These are phyloP conservation scores for Podaxis carcinomalis DNA, from an alignment of 768 basidiomycete species.

Conservation along the genomic window DNA sequence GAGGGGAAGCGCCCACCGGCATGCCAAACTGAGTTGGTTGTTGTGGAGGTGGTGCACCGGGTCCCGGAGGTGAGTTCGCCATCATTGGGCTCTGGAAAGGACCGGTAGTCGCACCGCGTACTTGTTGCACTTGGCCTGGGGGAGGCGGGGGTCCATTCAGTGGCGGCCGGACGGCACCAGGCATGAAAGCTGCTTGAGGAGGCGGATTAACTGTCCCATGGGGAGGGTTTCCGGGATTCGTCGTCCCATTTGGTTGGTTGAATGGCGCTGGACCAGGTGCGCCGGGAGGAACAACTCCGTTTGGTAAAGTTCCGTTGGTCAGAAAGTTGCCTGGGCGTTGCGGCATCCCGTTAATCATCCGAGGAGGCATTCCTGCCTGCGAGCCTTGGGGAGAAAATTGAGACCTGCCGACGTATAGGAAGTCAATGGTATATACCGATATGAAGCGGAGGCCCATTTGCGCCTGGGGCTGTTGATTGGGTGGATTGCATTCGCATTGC, in stretches of 20 bases:
- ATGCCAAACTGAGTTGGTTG: constrained; percentile 42
- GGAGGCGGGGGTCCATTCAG: constrained; percentile 14
- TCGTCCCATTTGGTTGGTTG: constrained; percentile 7
- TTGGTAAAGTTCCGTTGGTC: constrained; percentile 6
- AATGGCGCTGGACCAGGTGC: constrained; percentile 11
- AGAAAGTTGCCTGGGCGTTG: constrained; percentile 6
- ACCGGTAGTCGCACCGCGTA: constrained; percentile 17
- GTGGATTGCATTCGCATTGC: constrained; percentile 20
- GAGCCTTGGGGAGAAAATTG: constrained; percentile 5
- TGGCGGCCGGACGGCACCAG: constrained; percentile 13
- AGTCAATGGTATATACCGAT: constrained; percentile 1
- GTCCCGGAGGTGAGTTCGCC: constrained; percentile 53
- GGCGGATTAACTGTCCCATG: constrained; percentile 9
- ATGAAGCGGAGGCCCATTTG: constrained; percentile 13
- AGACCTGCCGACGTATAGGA: background rate
- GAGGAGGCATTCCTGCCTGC: constrained; percentile 11
- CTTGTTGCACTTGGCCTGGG: constrained; percentile 15
- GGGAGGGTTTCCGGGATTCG: constrained; percentile 9
- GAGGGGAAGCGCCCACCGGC: constrained; percentile 47
- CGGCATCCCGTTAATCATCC: constrained; percentile 16
- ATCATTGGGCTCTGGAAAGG: constrained; percentile 67
- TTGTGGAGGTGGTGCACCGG: constrained; percentile 19
- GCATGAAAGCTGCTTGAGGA: constrained; percentile 20
- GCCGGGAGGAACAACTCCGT: constrained; percentile 12
- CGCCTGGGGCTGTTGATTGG: constrained; percentile 20